Conservation (phyloP, 2,329 filamentous ascomycete genomes). For the Penicillium sp. region DNA sequence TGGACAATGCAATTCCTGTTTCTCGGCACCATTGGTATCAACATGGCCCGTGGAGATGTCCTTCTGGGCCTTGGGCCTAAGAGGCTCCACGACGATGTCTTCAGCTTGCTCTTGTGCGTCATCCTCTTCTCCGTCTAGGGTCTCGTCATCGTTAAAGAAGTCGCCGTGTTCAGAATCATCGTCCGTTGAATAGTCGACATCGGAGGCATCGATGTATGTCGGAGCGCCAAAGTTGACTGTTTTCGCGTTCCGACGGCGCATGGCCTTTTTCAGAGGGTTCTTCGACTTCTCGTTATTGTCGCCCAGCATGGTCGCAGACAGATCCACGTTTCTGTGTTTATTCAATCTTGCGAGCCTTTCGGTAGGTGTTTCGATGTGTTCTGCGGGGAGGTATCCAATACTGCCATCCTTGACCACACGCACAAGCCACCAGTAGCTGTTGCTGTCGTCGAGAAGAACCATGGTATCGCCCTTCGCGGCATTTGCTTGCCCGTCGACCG, state of each 20-base stretch:
- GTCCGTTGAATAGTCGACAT: conserved; percentile 79
- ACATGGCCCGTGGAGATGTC: conserved; percentile 32
- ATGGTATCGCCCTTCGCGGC: conserved; percentile 98
- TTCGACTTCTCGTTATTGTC: conserved; percentile 77
- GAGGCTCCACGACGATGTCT: conserved; percentile 46
- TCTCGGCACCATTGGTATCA: conserved; percentile 22
- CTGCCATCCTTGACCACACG: conserved; percentile 96
- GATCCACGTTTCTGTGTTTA: conserved; percentile 96
- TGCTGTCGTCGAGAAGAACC: conserved; percentile 96
- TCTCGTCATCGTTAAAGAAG: conserved; percentile 49
- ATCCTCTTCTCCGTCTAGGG: conserved; percentile 41
- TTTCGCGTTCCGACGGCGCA: conserved; percentile 78
- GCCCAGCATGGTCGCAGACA: conserved; percentile 69
- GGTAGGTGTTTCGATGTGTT: conserved; percentile 97
- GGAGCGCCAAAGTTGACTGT: conserved; percentile 82
- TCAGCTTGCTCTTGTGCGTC: conserved; percentile 36
- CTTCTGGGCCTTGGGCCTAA: conserved; percentile 44
- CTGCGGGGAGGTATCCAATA: conserved; percentile 90
- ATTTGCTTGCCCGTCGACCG: conserved; percentile 96
- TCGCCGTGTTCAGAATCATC: conserved; percentile 62
- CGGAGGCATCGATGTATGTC: conserved; percentile 84
- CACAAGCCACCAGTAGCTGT: conserved; percentile 99
- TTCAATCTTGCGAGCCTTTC: conserved; percentile 90
- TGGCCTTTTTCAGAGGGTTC: conserved; percentile 78
- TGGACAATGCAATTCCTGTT: conserved; percentile 27